Conservation (phyloP, 768 basidiomycete genomes). For the Lactarius trivialis region DNA sequence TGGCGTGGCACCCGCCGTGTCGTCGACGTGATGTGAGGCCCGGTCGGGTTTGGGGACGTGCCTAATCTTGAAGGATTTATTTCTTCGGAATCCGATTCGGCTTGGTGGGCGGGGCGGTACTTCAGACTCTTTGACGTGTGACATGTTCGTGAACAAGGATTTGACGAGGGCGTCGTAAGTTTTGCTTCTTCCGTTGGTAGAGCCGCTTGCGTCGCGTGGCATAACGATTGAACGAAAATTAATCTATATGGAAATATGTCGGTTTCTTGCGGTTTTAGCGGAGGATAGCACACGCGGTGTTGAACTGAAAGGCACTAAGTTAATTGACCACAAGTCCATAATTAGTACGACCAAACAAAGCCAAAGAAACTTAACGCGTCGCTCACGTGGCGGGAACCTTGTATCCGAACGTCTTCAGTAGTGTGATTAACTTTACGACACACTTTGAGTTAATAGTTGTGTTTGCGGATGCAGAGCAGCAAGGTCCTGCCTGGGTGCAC, state of each 20-base stretch:
- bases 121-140: constrained; percentile 15
- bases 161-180: constrained; percentile 21
- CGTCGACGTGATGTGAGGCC: neutral
- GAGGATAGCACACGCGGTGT: constrained; percentile 4
- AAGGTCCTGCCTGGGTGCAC: no score
- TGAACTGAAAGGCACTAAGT: neutral
- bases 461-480: neutral
- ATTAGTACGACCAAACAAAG: constrained; percentile 6
- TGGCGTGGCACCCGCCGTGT: neutral
- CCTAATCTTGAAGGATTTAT: neutral
- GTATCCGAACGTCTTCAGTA: neutral
- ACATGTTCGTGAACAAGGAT: constrained; percentile 21
- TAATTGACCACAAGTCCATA: neutral
- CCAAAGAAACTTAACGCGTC: constrained; percentile 17
- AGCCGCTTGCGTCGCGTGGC: constrained; percentile 14
- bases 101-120: constrained; percentile 22
- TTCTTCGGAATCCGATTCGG: constrained; percentile 20
- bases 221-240: neutral
- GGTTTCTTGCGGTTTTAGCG: neutral
- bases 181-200: constrained; percentile 6
- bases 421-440: no score
- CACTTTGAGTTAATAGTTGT: neutral
- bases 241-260: neutral
- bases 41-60: neutral
- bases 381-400: constrained; percentile 17